These are phyloP conservation scores for Zasmidium cellare DNA, from an alignment of 2,329 filamentous ascomycete species.

Conservation along the genomic window DNA sequence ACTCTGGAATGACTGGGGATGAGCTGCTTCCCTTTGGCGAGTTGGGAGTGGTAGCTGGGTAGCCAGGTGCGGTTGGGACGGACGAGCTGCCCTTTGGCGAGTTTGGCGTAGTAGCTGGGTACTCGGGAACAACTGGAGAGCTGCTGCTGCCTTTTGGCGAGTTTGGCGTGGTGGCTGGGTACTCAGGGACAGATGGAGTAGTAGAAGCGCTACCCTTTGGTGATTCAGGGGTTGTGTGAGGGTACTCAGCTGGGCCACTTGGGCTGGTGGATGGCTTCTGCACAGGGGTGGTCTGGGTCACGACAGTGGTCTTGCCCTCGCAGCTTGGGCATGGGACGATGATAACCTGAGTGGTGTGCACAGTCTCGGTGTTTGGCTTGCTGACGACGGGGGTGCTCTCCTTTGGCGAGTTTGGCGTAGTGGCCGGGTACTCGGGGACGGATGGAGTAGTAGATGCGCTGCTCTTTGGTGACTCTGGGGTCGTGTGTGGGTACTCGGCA, in stretches of 20 bases:
- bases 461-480: too few species aligned
- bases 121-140: not conserved
- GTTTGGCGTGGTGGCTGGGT: not conserved
- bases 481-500: not conserved
- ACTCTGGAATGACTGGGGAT: not conserved
- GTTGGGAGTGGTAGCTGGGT: slow-evolving; percentile 4
- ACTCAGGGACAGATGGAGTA: slow-evolving; percentile 3
- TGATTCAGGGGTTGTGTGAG: too few species aligned
- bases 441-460: slow-evolving; percentile 8
- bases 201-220: slow-evolving; percentile 9
- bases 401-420: not conserved
- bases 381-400: not conserved
- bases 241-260: too few species aligned
- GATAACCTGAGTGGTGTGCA: slow-evolving; percentile 3
- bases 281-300: slow-evolving; percentile 2
- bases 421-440: not conserved
- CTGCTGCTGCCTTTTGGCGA: not conserved
- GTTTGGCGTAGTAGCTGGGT: slow-evolving; percentile 9
- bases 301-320: slow-evolving; percentile 6
- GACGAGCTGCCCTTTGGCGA: not conserved
- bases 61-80: slow-evolving; percentile 1
- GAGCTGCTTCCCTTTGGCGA: slow-evolving; percentile 5
- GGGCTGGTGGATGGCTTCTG: not conserved
- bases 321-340: not conserved
- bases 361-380: slow-evolving; percentile 1